Base-by-base conservation (phyloP, 768 basidiomycete species). In the Lactifluus rugatus region DNA sequence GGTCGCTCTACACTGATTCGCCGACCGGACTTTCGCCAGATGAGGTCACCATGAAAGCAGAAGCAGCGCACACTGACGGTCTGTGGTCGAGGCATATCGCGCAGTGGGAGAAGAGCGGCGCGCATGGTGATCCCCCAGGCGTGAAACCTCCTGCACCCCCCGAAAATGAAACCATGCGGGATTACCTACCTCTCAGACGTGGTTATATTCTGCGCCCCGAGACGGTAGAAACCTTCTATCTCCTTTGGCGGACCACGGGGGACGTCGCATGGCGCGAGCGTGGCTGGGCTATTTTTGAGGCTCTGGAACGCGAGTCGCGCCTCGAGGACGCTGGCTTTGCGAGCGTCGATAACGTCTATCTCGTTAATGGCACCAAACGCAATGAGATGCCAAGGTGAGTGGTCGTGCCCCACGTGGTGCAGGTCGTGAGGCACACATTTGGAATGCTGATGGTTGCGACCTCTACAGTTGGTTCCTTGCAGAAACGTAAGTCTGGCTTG, bases 331-430 rank as follows among this genome's bases (percentile, higher is more conserved):
- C 85, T 13, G 59, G 59, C n/a, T 90, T 86, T 64, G 79, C 85
- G 1, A 81, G 72, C 57, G 68, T 89, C 44, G 63, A 64, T 52
- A 69, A 73, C 14, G 85, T 86, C 13, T 75, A 81, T 28, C 26
- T 52, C 64, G 19, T 62, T 68, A 1, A 71, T 74, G n/a, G 72
- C 75, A 6, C 2, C 21, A 46, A 50, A 39, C 10, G 11, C 10
- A 79, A 89, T 63, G 73, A 74, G 21, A 88, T 89, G 85, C 87
- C 88, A n/a, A 89, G 87, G 86, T 85, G 41, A 56, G 78, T 11
- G n/a, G 10, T 36, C 13, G 25, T 39, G 25, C 21, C 36, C 8
- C 34, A 25, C 49, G 37, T 31, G 3, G 28, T 28, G 14, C 41
- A 5, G 10, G 16, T 36, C 7, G 32, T 10, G 23, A 25, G 13